Base-by-base conservation (phyloP, 2,329 filamentous ascomycete species). In the Venturia carpophila region DNA sequence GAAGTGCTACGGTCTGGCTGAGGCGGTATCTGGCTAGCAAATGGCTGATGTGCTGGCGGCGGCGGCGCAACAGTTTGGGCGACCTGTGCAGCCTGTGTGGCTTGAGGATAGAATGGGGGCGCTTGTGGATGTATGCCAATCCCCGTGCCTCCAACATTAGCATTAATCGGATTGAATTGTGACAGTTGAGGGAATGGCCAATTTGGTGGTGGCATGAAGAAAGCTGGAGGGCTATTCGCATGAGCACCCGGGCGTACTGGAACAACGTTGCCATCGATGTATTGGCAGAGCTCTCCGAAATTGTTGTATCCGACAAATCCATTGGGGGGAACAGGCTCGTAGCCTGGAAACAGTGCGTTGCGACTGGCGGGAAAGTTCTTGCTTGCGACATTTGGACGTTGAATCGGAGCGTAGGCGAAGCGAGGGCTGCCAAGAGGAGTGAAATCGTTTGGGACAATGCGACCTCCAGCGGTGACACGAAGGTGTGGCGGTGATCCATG, bases 381-480 rank as follows among this genome's bases (percentile, higher is more conserved):
- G 60, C 37, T 64, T 45, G 61, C 24, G 21, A 47, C 34, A 42
- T 49, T 39, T 37, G 45, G 60, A 41, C 62, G 62, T 52, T 41
- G 21, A 43, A 56, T 19, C 30, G 60, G 47, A 42, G 60, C 43
- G 45, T 41, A 47, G 13, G 64, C 52, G 39, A 62, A 39, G n/a
- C 64, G 60, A 24, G 64, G 60, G 15, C 60, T 66, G 9, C 58
- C 60, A 58, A 56, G 60, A 34, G 58, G 60, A 60, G 41, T 34
- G 75, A 76, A 66, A 63, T 76, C 79, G 63, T 75, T 79, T 17
- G 79, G 79, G n/a, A 82, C 79, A 67, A 82, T 78, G 21, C 79
- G 77, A n/a, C 80, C 80, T 47, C 80, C 80, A 67, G 80, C 80
- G 61, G 80, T 82, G 55, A 82, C 80, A 65, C 80, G 78, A 65